Evolutionary conservation across 345 rosid species (phyloP).

Genomic region (Barbarea vulgaris): DNA sequence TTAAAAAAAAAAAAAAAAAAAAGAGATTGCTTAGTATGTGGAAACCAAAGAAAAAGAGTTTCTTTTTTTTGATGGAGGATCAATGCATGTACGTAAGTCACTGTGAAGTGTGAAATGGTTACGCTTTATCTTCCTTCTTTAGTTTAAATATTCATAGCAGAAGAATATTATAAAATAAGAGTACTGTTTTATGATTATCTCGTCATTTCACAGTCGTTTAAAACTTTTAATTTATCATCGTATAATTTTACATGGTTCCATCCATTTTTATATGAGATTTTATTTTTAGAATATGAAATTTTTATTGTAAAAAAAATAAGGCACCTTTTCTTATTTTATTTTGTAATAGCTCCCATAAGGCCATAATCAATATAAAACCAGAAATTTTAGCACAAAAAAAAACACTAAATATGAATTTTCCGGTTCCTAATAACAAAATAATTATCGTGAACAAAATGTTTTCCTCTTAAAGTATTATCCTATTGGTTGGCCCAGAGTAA

Average conservation of each 20-base stretch:
- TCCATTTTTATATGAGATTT: neutral
- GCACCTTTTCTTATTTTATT: no score
- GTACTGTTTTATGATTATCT: neutral
- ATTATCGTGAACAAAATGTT: neutral
- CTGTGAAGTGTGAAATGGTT: conserved; percentile 38
- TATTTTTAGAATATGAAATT: neutral
- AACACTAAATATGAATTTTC: neutral
- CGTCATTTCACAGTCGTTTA: neutral
- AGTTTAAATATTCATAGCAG: neutral
- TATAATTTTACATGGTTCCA: neutral
- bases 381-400: no score
- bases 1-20: neutral
- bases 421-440: neutral
- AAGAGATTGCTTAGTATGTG: conserved; percentile 22
- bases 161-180: neutral
- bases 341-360: no score
- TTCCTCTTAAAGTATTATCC: neutral
- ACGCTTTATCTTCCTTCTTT: conserved; percentile 16
- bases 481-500: conserved; percentile 18
- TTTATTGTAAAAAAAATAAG: neutral
- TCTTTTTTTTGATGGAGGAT: conserved; percentile 31
- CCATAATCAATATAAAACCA: no score
- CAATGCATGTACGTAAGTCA: conserved; percentile 36
- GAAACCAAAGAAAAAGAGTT: conserved; percentile 36
- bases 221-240: neutral